Evolutionary conservation across 176 grass and related monocot species (phyloP), one percentile per base, ranked within the genome.

Genomic region (Carex scoparia): DNA sequence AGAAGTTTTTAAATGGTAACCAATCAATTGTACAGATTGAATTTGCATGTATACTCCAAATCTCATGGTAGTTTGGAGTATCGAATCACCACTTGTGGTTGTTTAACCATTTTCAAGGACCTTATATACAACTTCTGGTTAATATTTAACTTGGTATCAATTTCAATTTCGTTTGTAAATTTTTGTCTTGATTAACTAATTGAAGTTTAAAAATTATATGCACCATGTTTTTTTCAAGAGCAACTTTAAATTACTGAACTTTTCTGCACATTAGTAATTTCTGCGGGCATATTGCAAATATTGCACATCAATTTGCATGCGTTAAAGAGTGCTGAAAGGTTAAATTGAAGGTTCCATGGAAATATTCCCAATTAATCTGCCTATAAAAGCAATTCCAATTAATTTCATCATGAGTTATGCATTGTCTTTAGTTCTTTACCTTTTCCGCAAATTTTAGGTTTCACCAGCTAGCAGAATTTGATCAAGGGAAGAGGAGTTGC

Each of bases 401-500:
- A n/a, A 19, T 46, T 71, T 71, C 0, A 7, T 71, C 37, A 71
- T 71, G 6, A 44, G 7, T 71, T 44, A 14, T 71, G 6, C 6
- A 46, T 46, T 40, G 69, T 1, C 37, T 46, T 46, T 71, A 40
- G 23, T 12, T 1, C 37, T 46, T 46, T 71, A 40, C 48, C 31
- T 49, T 57, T 8, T 15, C 4, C 1, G 33, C 13, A 5, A 31
- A 27, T 18, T 55, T 18, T 55, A 95, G 93, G 87, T 95, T 95
- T 83, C 94, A 95, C 80, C 68, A 54, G 4, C 86, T 95, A 7
- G 84, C 85, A 2, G 94, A 95, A 85, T 95, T 95, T 83, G 94
- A 95, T 76, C 91, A 91, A 86, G 90, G 89, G 57, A 95, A 95
- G 82, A 84, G 94, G 83, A 95, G 94, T 64, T 95, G 94, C 84